phyloP scores from a whole-genome alignment of 148 eudicot genomes.

The Rheum nobile region DNA sequence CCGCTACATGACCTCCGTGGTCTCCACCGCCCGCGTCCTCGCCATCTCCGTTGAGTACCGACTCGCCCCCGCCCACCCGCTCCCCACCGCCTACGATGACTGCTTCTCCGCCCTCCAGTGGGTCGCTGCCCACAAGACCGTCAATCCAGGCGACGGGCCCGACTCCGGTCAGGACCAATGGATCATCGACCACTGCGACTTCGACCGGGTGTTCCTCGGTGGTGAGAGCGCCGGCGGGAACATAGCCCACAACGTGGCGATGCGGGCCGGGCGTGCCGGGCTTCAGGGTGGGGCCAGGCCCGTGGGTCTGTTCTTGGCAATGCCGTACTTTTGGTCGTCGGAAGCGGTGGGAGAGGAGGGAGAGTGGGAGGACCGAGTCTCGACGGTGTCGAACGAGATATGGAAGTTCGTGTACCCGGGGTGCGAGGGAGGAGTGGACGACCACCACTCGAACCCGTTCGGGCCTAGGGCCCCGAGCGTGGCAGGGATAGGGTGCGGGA shows the following conservation, averaged over 20 bases:
- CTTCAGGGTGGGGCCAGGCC: slow-evolving; percentile 13
- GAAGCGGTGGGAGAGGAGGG: slow-evolving; percentile 17
- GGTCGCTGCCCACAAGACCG: slow-evolving; percentile 21
- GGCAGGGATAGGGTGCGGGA: slow-evolving; percentile 20
- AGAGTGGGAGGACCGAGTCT: background rate
- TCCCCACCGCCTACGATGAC: slow-evolving; percentile 32
- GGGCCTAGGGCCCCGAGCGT: slow-evolving; percentile 19
- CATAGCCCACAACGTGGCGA: slow-evolving; percentile 33
- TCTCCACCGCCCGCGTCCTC: slow-evolving; percentile 9
- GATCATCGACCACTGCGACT: slow-evolving; percentile 22
- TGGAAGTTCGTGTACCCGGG: slow-evolving; percentile 36
- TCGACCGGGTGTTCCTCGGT: slow-evolving; percentile 27
- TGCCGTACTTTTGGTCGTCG: slow-evolving; percentile 39
- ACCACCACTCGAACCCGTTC: slow-evolving; percentile 29
- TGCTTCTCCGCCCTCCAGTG: slow-evolving; percentile 24
- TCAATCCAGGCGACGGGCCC: background rate
- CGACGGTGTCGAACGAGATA: slow-evolving; percentile 9
- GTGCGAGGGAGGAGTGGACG: slow-evolving; percentile 26
- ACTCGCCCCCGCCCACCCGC: slow-evolving; percentile 25
- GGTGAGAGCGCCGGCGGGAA: slow-evolving; percentile 56
- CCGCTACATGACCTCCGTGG: slow-evolving; percentile 17
- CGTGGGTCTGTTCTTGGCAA: slow-evolving; percentile 27
- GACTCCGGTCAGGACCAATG: slow-evolving; percentile 19
- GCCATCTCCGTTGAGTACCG: slow-evolving; percentile 29
- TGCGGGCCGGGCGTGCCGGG: slow-evolving; percentile 21